A percentile compares a stretch with the other conserved stretches of the same genome.
These are phyloP conservation scores for Cynanchum wilfordii DNA, from an alignment of 257 asterid species.

Conservation along the genomic window DNA sequence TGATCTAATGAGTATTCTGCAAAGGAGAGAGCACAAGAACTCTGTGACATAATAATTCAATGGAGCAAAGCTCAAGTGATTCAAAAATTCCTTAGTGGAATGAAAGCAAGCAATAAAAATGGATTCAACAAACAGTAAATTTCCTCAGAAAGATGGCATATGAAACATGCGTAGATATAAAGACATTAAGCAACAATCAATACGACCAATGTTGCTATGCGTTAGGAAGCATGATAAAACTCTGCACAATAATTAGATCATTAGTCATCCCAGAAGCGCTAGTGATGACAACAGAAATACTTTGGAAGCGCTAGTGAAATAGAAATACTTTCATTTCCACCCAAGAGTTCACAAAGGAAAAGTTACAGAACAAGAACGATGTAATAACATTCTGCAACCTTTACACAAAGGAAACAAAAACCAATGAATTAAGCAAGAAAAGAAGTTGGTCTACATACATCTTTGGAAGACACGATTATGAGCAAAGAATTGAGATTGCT, in stretches of 20 bases:
- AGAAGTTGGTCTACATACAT: constrained; percentile 32
- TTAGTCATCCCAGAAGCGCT: not conserved
- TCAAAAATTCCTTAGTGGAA: not conserved
- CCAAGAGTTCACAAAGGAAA: not conserved
- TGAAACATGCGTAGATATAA: not conserved
- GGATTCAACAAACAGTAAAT: not conserved
- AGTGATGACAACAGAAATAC: no score
- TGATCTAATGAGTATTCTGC: not conserved
- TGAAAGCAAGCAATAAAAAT: not conserved
- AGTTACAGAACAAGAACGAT: not conserved
- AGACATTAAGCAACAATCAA: not conserved
- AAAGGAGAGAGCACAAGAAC: not conserved
- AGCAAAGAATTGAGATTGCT: constrained; percentile 32
- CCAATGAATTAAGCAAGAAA: not conserved
- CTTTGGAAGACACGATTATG: constrained; percentile 26
- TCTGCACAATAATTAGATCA: not conserved
- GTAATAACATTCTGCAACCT: not conserved
- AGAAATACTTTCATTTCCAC: not conserved
- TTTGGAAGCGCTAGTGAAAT: no score
- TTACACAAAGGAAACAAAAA: not conserved
- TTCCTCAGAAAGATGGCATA: not conserved
- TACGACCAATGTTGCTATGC: not conserved
- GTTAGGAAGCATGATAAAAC: not conserved
- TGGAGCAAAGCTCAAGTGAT: not conserved
- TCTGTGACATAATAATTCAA: not conserved